Base-by-base conservation (phyloP, 1,139 yeast genomes). In the Protomyces pachydermus region DNA sequence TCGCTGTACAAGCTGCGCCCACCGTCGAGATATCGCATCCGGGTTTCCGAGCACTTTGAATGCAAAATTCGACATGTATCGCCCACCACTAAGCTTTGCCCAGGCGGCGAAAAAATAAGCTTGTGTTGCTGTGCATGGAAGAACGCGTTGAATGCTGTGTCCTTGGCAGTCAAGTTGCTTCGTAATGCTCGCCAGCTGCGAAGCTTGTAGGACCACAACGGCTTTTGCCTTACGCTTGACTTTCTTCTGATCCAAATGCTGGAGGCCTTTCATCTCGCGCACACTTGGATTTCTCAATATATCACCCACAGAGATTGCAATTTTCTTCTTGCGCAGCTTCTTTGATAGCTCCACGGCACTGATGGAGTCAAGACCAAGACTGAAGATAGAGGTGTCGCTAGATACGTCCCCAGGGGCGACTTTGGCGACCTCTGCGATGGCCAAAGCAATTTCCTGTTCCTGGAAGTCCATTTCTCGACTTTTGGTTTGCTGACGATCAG, bases 331-430 rank as follows among this genome's bases (percentile, higher is more conserved):
- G 2, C 69, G 63, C 16, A 69, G 61, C 20, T 18, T 16, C 12
- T 57, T 56, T 3, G 70, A 65, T 10, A 69, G 64, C 23, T 56
- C 52, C 46, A 69, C 70, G 32, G 69, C 70, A 34, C 66, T 61
- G 46, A 69, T 69, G 12, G 71, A 69, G 45, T 69, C 71, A 35
- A 69, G 45, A 5, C 71, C 71, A 53, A 68, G 37, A 4, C 65
- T 61, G 42, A 66, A 69, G 5, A 69, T 60, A 8, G 68, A 63
- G 5, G 64, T 64, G 14, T 48, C 25, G 34, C 54, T 65, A 12
- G 39, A 14, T 4, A 69, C 56, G 3, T 28, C 25, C 10, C 34
- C 53, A 14, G 34, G 58, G 5, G 52, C 28, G 2, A 67, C 35
- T 9, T 62, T 55, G 8, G 69, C 54, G 8, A 66, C 38, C 9